These are phyloP conservation scores for Potentilla sterilis DNA, from an alignment of 306 rosid genomes.

Conservation along the genomic window DNA sequence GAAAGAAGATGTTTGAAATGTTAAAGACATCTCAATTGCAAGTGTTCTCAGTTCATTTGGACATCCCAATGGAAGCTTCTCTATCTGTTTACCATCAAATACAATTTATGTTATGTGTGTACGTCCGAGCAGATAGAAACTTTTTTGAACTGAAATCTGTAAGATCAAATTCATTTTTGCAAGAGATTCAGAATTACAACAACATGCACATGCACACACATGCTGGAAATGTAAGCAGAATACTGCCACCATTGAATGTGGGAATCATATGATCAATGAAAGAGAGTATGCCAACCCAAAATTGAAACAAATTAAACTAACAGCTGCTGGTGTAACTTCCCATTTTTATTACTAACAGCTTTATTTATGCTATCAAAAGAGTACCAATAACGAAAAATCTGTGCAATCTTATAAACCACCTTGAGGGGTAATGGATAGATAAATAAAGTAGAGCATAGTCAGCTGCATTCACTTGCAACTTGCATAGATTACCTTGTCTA, in stretches of 20 bases:
- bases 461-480: conserved; percentile 17
- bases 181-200: not conserved
- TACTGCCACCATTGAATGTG: not conserved
- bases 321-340: not conserved
- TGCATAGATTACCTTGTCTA: conserved; percentile 62
- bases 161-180: not conserved
- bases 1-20: not conserved
- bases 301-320: not conserved
- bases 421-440: not conserved
- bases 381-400: not conserved
- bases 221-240: not conserved
- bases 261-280: not conserved
- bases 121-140: not conserved
- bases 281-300: not conserved
- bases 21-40: too few species aligned
- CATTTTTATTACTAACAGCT: not conserved
- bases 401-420: not conserved
- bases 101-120: not conserved
- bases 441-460: not conserved
- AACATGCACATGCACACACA: not conserved
- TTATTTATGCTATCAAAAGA: not conserved
- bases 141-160: not conserved
- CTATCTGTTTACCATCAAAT: too few species aligned
- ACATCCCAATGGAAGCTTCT: too few species aligned
- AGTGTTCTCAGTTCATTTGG: too few species aligned